Evolutionary conservation across 2,329 filamentous ascomycete species (phyloP).

Genomic region (Fusarium subtropicale): DNA sequence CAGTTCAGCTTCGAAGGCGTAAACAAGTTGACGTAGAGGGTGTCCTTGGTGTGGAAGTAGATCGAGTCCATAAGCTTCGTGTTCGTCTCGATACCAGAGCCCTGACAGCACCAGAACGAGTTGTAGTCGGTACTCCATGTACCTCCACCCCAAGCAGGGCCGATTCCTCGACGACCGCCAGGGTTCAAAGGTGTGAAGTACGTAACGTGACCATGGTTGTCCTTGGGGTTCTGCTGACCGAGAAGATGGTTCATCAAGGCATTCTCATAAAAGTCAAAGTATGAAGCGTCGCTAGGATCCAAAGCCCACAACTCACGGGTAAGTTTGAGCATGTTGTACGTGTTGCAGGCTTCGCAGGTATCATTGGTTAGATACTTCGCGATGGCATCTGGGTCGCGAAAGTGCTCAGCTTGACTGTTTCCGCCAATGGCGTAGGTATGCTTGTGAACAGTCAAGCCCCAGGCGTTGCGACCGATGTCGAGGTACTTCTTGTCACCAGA

Average conservation of each 20-base stretch:
- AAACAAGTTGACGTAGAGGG: slow-evolving; percentile 63
- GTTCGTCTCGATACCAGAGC: slow-evolving; percentile 64
- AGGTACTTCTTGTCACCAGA: slow-evolving; percentile 59
- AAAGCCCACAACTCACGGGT: slow-evolving; percentile 63
- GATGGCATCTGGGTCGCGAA: slow-evolving; percentile 60
- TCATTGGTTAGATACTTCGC: slow-evolving; percentile 57
- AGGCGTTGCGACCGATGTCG: slow-evolving; percentile 63
- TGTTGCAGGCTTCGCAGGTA: slow-evolving; percentile 65
- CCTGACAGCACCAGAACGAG: slow-evolving; percentile 67
- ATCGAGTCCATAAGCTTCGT: slow-evolving; percentile 66
- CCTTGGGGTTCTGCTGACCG: slow-evolving; percentile 59
- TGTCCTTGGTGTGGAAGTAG: slow-evolving; percentile 58
- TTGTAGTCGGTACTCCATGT: slow-evolving; percentile 66
- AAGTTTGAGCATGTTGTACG: slow-evolving; percentile 68
- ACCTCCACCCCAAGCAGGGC: slow-evolving; percentile 65
- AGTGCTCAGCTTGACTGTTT: slow-evolving; percentile 66
- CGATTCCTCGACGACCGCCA: slow-evolving; percentile 60
- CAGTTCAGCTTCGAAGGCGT: slow-evolving; percentile 60
- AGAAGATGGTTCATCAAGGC: slow-evolving; percentile 63
- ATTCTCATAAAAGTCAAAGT: slow-evolving; percentile 66
- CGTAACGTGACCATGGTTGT: slow-evolving; percentile 61
- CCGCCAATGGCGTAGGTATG: slow-evolving; percentile 66
- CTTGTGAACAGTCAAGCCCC: slow-evolving; percentile 58
- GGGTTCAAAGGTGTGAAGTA: slow-evolving; percentile 65
- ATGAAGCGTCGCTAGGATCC: slow-evolving; percentile 53